Percentiles rank a stretch among this genome's conserved stretches.
phyloP scores from a whole-genome alignment of 768 basidiomycete genomes.

The Trametes sanguinea region DNA sequence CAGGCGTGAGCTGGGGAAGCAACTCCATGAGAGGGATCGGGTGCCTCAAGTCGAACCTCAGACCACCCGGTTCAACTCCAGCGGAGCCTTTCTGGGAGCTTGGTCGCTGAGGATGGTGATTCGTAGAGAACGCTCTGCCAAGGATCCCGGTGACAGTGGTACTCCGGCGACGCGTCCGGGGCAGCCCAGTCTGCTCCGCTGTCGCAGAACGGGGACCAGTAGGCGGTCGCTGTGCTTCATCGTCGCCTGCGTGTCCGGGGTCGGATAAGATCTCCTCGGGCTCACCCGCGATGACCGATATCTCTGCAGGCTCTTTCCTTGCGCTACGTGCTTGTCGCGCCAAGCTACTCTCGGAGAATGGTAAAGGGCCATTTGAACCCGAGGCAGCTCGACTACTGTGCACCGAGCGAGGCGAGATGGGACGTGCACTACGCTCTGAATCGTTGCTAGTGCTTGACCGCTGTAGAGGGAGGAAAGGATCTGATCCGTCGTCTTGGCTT shows the following conservation, averaged over 20 bases:
- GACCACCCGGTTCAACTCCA: background rate
- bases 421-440: background rate
- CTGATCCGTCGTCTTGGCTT: background rate
- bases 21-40: conserved; percentile 38
- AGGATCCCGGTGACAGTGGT: conserved; percentile 4
- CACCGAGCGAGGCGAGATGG: background rate
- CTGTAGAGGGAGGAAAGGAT: conserved; percentile 5
- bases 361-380: background rate
- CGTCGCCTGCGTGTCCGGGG: background rate
- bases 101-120: background rate
- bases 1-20: conserved; percentile 55
- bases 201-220: background rate
- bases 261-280: background rate
- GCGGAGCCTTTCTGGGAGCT: conserved; percentile 4
- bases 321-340: background rate
- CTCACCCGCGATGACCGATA: background rate
- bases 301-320: background rate
- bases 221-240: background rate
- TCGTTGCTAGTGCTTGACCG: conserved; percentile 1
- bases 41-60: conserved; percentile 12
- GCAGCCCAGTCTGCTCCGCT: background rate
- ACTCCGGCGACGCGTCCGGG: conserved; percentile 1
- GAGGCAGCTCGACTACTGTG: background rate
- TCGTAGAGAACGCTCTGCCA: conserved; percentile 8
- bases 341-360: background rate